These are phyloP conservation scores for Collybiopsis confluens DNA, from an alignment of 768 basidiomycete genomes.

Conservation along the genomic window DNA sequence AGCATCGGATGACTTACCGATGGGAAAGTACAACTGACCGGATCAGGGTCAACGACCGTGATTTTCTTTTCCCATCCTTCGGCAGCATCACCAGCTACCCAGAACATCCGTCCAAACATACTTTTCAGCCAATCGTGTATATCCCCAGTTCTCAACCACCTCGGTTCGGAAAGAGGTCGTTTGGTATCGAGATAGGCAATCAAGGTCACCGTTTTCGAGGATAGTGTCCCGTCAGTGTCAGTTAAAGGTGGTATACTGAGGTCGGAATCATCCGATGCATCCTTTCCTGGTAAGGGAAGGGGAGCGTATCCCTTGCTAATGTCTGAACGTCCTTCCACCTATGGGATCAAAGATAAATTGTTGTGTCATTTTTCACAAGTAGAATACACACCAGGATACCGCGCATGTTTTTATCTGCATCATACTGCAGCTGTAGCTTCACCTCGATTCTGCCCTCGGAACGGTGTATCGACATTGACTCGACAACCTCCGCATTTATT, in stretches of 20 bases:
- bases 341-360: conserved; percentile 7
- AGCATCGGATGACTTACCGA: neutral
- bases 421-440: conserved; percentile 52
- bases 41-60: conserved; percentile 88
- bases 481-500: conserved; percentile 84
- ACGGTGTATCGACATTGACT: conserved; percentile 75
- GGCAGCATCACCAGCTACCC: conserved; percentile 78
- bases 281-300: conserved; percentile 37
- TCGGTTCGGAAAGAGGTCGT: conserved; percentile 89
- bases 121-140: conserved; percentile 90
- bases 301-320: conserved; percentile 66
- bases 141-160: conserved; percentile 95
- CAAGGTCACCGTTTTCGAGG: conserved; percentile 59
- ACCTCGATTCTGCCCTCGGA: conserved; percentile 86
- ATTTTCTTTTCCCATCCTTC: conserved; percentile 96
- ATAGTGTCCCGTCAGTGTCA: conserved; percentile 39
- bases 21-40: conserved; percentile 48
- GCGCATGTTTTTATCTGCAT: conserved; percentile 53
- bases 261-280: conserved; percentile 45
- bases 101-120: conserved; percentile 86
- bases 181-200: conserved; percentile 79
- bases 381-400: conserved; percentile 66
- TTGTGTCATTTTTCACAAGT: too few relatives aligned
- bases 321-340: conserved; percentile 78
- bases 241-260: conserved; percentile 71